Evolutionary conservation across 2,329 filamentous ascomycete species (phyloP), one percentile per base, ranked within the genome.

Genomic region (Colletotrichum sp.): DNA sequence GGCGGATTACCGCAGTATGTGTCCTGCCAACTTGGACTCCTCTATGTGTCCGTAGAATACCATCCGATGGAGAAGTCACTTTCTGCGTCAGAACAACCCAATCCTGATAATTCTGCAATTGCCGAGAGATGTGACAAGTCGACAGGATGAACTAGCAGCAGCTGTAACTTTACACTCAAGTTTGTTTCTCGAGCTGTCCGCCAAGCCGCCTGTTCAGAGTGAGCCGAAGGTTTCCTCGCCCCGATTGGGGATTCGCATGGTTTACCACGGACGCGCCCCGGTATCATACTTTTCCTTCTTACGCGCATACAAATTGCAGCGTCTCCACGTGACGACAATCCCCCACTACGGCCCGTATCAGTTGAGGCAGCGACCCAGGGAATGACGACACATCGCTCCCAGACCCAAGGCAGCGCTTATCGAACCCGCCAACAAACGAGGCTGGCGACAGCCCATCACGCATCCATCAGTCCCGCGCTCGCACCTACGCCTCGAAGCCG

Each of bases 381-480:
- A 73, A 69, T 76, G 73, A 76, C 74, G 73, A 76, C 74, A 76
- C 70, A 73, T 76, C 59, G 70, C 65, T 74, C 36, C 44, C 44
- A 39, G 61, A 76, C 59, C 32, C 49, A 74, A 76, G 64, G 74
- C 70, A 76, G 65, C 70, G 34, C 55, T 73, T 63, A 73, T 65
- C 64, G 49, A 76, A 55, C 63, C 32, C 65, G 70, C 64, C 74
- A 76, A 52, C 59, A 59, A 59, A 76, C 70, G 59, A 76, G 70
- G 74, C 49, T 76, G 74, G 74, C 25, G 65, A 64, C 59, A 65
- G 70, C 57, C 64, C 64, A 63, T 65, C 29, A 74, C 57, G 55
- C 64, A 39, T 61, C 70, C 70, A 73, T 57, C 44, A 65, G 25
- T 36, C 29, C 34, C 34, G 29, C 15, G 49, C 49, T 55, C 22